Base-by-base conservation (phyloP, 176 grass and related monocot species). In the Musa acuminata region DNA sequence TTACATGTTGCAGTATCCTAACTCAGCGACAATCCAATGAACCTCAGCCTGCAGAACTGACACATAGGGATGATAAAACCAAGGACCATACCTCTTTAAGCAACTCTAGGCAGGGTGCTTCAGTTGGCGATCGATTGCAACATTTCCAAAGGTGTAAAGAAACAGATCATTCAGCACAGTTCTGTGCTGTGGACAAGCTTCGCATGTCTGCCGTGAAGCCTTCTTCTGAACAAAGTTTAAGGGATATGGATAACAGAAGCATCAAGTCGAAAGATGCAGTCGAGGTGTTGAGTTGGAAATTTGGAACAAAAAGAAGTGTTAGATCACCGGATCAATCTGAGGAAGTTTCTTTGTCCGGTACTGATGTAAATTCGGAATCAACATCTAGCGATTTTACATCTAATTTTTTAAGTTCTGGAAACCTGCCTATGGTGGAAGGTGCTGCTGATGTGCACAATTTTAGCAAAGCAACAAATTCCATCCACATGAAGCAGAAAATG, bases 81-180 rank as follows among this genome's bases (percentile, higher is more conserved):
- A 92, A 86, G 79, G 78, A 86, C 16, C 13, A 51, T 16, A 48
- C 81, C 19, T 64, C 26, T 64, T 64, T 20, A 24, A 59, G 54
- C 77, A 71, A 81, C 55, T 92, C 78, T 55, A 88, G 21, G 66
- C 62, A 29, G 20, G 53, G 75, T 79, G 78, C 67, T 89, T 72
- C 69, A 77, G 58, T 67, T 64, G 69, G 52, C 66, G 83, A 51
- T 72, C 75, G 51, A 65, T 25, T 72, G 67, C 48, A 63, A 9
- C 78, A 82, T 66, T 94, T 88, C 78, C 86, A 94, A 62, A 79
- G 80, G 57, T 94, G 86, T 82, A 93, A 99, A 85, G 90, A 89
- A 89, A 55, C 3, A 22, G 90, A 82, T 52, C 95, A 98, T 78
- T 72, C 78, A 57, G 84, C 85, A 13, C 90, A 94, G 79, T 91